Conservation (phyloP, 768 basidiomycete genomes). For the Phaeotremella skinneri region DNA sequence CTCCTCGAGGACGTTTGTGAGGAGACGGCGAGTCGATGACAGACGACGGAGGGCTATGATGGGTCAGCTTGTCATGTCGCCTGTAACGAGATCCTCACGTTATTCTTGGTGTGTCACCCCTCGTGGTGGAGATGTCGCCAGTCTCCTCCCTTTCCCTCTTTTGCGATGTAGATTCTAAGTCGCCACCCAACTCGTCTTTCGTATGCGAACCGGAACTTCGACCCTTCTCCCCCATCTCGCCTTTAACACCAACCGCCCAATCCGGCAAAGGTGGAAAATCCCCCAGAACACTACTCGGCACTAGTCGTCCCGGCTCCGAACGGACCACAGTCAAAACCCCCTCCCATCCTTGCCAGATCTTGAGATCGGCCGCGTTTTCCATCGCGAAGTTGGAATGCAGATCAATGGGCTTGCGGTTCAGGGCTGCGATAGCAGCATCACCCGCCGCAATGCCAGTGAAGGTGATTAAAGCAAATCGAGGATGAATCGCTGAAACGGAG, state of each 20-base stretch:
- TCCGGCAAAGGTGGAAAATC: conserved; percentile 40
- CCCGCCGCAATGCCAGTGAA: conserved; percentile 33
- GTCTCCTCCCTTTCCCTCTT: conserved; percentile 12
- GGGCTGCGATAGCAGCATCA: conserved; percentile 31
- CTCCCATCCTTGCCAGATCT: conserved; percentile 45
- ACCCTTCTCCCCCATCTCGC: not conserved
- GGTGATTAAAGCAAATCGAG: conserved; percentile 47
- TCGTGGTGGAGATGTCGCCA: not conserved
- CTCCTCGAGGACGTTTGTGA: conserved; percentile 20
- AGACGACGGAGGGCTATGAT: conserved; percentile 1
- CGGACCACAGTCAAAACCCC: conserved; percentile 37
- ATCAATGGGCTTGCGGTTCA: conserved; percentile 41
- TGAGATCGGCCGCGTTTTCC: conserved; percentile 34
- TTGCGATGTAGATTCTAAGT: conserved; percentile 14
- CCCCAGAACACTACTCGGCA: conserved; percentile 30
- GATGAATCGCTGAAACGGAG: conserved; percentile 41
- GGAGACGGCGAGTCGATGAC: conserved; percentile 21
- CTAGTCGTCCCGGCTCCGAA: conserved; percentile 38
- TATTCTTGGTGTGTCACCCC: not conserved
- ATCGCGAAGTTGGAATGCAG: conserved; percentile 34
- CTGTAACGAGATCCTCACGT: not conserved
- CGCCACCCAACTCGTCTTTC: conserved; percentile 21
- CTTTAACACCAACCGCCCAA: conserved; percentile 30
- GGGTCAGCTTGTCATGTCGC: conserved; percentile 5
- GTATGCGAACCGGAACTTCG: conserved; percentile 10